phyloP scores from a whole-genome alignment of 1,284 basidiomycete species.

The Irpex sp. region DNA sequence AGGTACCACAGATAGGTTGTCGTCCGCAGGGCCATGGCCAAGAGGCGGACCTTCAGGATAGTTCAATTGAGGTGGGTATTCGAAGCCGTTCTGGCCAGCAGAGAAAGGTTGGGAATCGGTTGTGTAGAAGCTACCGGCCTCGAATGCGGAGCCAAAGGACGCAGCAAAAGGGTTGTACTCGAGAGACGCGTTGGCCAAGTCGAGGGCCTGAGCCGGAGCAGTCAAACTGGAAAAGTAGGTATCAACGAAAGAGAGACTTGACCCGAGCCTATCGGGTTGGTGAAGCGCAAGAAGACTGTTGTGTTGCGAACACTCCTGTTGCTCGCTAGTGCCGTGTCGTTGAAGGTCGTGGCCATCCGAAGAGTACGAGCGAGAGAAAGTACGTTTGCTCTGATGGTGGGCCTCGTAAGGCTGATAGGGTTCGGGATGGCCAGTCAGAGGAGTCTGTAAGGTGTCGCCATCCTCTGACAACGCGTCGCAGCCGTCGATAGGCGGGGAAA shows the following conservation, averaged over 20 bases:
- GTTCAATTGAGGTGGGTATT: constrained; percentile 8
- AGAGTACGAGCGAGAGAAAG: constrained; percentile 15
- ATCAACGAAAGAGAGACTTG: constrained; percentile 14
- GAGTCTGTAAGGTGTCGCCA: constrained; percentile 36
- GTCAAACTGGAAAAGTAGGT: constrained; percentile 16
- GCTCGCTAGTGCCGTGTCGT: constrained; percentile 16
- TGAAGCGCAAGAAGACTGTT: constrained; percentile 19
- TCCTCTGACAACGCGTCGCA: constrained; percentile 38
- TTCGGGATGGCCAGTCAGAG: constrained; percentile 31
- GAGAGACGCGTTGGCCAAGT: constrained; percentile 26
- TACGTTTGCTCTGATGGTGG: constrained; percentile 18
- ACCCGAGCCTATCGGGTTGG: constrained; percentile 14
- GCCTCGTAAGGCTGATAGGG: constrained; percentile 25
- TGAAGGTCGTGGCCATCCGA: constrained; percentile 5
- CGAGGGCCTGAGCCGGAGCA: constrained; percentile 23
- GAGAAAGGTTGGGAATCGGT: constrained; percentile 19
- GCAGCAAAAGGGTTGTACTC: constrained; percentile 23
- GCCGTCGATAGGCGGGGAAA: constrained; percentile 33
- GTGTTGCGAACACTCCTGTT: constrained; percentile 15
- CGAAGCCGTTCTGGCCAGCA: constrained; percentile 17
- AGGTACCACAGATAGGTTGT: constrained; percentile 18
- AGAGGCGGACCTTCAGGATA: constrained; percentile 4
- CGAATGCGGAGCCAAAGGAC: constrained; percentile 15
- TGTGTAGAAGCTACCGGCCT: constrained; percentile 11
- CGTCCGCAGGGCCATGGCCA: constrained; percentile 8